Percentiles rank a stretch among this genome's conserved stretches.
Conservation (phyloP, 768 basidiomycete species). For the Tylopilus vinaceipallidus region DNA sequence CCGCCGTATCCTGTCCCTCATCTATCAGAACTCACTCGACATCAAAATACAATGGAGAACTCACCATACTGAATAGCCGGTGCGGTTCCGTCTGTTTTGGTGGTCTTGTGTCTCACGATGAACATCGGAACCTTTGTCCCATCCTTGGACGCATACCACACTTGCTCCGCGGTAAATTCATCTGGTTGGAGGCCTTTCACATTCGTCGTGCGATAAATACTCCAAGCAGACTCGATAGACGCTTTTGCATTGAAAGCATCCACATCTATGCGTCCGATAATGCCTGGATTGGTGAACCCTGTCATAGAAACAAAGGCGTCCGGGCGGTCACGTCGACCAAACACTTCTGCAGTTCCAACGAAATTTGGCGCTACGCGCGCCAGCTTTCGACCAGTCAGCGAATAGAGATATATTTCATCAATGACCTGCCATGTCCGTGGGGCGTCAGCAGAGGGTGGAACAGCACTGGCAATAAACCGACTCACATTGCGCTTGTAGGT, state of each 20-base stretch:
- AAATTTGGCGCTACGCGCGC: slow-evolving; percentile 60
- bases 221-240: slow-evolving; percentile 52
- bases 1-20: slow-evolving; percentile 68
- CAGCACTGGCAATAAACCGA: slow-evolving; percentile 1
- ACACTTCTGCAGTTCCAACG: slow-evolving; percentile 61
- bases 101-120: slow-evolving; percentile 71
- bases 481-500: slow-evolving; percentile 73
- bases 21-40: background rate
- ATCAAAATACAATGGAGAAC: slow-evolving; percentile 1
- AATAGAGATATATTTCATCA: slow-evolving; percentile 76
- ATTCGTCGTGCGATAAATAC: slow-evolving; percentile 53
- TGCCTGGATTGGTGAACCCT: slow-evolving; percentile 73
- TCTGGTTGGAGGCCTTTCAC: slow-evolving; percentile 60
- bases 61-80: slow-evolving; percentile 76
- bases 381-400: slow-evolving; percentile 50
- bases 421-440: slow-evolving; percentile 47
- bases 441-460: slow-evolving; percentile 3
- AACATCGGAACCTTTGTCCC: slow-evolving; percentile 86
- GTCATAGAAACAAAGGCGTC: slow-evolving; percentile 64
- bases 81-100: slow-evolving; percentile 69
- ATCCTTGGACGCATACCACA: slow-evolving; percentile 80
- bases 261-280: slow-evolving; percentile 64
- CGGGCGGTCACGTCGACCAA: slow-evolving; percentile 48
- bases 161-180: slow-evolving; percentile 72
- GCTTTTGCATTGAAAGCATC: slow-evolving; percentile 18